phyloP scores from a whole-genome alignment of 352 stramenopile genomes.

The Phytophthora pistaciae region DNA sequence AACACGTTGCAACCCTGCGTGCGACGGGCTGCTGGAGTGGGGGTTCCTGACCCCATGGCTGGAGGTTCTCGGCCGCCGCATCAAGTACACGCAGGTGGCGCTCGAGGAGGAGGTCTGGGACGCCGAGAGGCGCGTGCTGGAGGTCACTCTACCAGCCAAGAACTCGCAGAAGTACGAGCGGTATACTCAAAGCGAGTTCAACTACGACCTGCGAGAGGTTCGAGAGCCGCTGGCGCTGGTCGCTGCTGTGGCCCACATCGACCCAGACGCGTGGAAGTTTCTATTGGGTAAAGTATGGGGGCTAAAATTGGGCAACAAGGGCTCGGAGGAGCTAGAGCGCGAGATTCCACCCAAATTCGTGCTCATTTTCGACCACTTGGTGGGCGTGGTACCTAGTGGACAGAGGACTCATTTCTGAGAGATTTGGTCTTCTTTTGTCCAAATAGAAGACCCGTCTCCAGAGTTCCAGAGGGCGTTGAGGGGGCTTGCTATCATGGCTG shows the following conservation, averaged over 20 bases:
- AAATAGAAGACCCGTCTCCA: not conserved
- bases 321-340: slow-evolving; percentile 2
- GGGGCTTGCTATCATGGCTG: too few relatives aligned
- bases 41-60: not conserved
- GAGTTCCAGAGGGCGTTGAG: too few relatives aligned
- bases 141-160: not conserved
- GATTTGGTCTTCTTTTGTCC: slow-evolving; percentile 1
- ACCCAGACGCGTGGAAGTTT: slow-evolving; percentile 10
- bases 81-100: slow-evolving; percentile 1
- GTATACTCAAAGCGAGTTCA: not conserved
- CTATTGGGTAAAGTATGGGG: slow-evolving; percentile 8
- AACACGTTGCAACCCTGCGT: too few relatives aligned
- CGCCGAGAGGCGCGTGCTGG: slow-evolving; percentile 2
- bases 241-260: slow-evolving; percentile 1
- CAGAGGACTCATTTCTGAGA: not conserved
- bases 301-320: slow-evolving; percentile 2
- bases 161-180: not conserved
- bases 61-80: not conserved
- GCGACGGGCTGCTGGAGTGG: too few relatives aligned
- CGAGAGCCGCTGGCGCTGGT: not conserved
- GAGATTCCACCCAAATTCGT: slow-evolving; percentile 5
- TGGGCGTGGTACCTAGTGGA: not conserved
- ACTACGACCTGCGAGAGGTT: not conserved
- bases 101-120: slow-evolving; percentile 1
- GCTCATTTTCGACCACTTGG: slow-evolving; percentile 2